phyloP scores from a whole-genome alignment of 1,284 basidiomycete genomes.

The Cystobasidium sp. region DNA sequence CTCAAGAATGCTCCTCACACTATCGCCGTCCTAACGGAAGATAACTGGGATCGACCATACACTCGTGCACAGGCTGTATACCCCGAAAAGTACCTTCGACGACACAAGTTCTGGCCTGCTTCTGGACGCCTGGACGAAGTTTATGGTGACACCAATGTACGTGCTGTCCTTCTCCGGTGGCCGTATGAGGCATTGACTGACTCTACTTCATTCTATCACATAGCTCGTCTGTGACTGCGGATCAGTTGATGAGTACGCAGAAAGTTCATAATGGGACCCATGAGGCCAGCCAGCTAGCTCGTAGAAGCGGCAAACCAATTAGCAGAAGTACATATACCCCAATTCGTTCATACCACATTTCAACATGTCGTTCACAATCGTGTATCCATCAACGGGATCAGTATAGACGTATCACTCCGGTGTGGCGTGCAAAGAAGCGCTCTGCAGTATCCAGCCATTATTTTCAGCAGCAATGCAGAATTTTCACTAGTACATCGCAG shows the following conservation, averaged over 20 bases:
- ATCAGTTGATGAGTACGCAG: slow-evolving; percentile 32
- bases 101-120: slow-evolving; percentile 92
- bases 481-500: background rate
- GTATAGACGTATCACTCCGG: background rate
- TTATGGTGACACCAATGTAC: slow-evolving; percentile 79
- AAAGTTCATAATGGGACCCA: background rate
- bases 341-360: slow-evolving; percentile 17
- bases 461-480: background rate
- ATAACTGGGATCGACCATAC: slow-evolving; percentile 87
- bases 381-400: slow-evolving; percentile 25
- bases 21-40: slow-evolving; percentile 72
- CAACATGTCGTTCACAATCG: slow-evolving; percentile 21
- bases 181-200: slow-evolving; percentile 1
- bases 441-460: background rate
- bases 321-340: slow-evolving; percentile 12
- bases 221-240: slow-evolving; percentile 43
- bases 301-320: background rate
- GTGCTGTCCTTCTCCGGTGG: slow-evolving; percentile 54
- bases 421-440: background rate
- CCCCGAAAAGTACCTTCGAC: slow-evolving; percentile 74
- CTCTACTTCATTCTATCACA: slow-evolving; percentile 15
- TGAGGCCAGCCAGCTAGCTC: background rate
- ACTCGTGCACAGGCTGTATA: slow-evolving; percentile 82
- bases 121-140: slow-evolving; percentile 90
- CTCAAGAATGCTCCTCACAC: slow-evolving; percentile 95